These are phyloP conservation scores for Scedosporium boydii DNA, from an alignment of 2,329 filamentous ascomycete genomes.

Conservation along the genomic window DNA sequence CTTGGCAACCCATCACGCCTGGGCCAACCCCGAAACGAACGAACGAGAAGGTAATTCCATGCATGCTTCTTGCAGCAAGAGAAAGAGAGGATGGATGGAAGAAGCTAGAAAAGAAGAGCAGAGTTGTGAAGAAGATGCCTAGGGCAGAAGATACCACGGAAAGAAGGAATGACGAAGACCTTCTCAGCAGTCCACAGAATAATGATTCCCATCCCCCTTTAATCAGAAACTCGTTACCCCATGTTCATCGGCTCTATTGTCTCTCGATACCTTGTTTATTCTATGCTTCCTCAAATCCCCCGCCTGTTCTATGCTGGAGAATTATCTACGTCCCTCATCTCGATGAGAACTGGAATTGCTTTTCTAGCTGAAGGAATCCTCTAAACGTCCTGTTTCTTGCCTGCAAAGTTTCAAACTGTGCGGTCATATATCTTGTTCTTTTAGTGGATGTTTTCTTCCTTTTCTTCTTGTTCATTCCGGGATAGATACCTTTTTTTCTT, in stretches of 20 bases:
- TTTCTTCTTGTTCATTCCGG: too few species aligned
- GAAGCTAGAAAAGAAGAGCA: not conserved
- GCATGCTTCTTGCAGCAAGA: not conserved
- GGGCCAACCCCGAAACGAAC: not conserved
- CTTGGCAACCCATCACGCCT: not conserved
- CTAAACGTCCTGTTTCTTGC: too few species aligned
- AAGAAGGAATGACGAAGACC: not conserved
- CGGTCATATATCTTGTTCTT: too few species aligned
- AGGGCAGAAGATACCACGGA: not conserved
- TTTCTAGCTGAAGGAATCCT: too few species aligned
- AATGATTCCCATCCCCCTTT: not conserved
- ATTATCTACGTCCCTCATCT: too few species aligned
- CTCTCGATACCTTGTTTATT: not conserved
- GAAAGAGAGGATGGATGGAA: not conserved
- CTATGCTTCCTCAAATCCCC: too few species aligned
- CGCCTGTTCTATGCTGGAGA: too few species aligned
- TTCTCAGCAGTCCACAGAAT: not conserved
- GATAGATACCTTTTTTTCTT: not conserved
- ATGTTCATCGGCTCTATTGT: not conserved
- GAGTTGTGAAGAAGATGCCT: not conserved
- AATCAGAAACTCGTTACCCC: not conserved
- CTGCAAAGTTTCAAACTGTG: too few species aligned
- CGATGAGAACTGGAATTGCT: too few species aligned
- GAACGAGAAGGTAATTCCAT: not conserved
- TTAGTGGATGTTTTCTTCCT: too few species aligned